These are phyloP conservation scores for Tilletiopsis washingtonensis DNA, from an alignment of 1,284 basidiomycete genomes.

Conservation along the genomic window DNA sequence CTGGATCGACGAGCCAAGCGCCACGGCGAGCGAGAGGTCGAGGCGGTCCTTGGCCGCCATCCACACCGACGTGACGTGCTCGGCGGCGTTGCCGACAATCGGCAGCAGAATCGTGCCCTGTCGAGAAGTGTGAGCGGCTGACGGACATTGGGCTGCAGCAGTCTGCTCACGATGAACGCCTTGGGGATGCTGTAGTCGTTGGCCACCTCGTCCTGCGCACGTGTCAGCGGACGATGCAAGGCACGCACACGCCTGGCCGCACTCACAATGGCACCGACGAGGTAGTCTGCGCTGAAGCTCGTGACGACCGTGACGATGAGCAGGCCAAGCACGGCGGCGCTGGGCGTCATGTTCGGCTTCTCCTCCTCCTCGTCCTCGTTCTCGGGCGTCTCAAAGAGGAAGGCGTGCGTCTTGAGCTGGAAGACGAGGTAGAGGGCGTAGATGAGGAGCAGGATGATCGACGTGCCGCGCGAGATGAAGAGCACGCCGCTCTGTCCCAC, in stretches of 20 bases:
- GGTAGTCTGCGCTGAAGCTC: conserved; percentile 48
- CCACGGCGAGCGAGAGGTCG: conserved; percentile 62
- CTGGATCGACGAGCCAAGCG: conserved; percentile 66
- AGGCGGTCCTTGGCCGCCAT: conserved; percentile 45
- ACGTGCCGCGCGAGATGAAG: conserved; percentile 44
- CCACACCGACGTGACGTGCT: conserved; percentile 43
- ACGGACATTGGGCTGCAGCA: no score
- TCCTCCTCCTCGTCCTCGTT: conserved; percentile 37
- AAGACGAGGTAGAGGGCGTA: conserved; percentile 63
- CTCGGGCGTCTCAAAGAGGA: conserved; percentile 36
- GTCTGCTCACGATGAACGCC: conserved; percentile 45
- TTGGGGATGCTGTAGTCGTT: conserved; percentile 43
- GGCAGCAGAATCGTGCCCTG: conserved; percentile 70
- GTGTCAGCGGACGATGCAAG: no score
- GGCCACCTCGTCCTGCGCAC: conserved; percentile 46
- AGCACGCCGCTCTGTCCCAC: conserved; percentile 25
- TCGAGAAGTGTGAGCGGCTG: no score
- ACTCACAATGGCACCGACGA: conserved; percentile 45
- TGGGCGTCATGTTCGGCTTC: conserved; percentile 35
- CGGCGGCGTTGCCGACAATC: conserved; percentile 61
- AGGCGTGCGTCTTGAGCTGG: conserved; percentile 44
- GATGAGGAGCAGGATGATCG: conserved; percentile 61
- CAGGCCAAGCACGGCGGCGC: conserved; percentile 38
- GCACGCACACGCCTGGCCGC: no score
- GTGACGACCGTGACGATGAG: conserved; percentile 38